Evolutionary conservation across 2,329 filamentous ascomycete genomes (phyloP).

Genomic region (Colletotrichum spinosum): DNA sequence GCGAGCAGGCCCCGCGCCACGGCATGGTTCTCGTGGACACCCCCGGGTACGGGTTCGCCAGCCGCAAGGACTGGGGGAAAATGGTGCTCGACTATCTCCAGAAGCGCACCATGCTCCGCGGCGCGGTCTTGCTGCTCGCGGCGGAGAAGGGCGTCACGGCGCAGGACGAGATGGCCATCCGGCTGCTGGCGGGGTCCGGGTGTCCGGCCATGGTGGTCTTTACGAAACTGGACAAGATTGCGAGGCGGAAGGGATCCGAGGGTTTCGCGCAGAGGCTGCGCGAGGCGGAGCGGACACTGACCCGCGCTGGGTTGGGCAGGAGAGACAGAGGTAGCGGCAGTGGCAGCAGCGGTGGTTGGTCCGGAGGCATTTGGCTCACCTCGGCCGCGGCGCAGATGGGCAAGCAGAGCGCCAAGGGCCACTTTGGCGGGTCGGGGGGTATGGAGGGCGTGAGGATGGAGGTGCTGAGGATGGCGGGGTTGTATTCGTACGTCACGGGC

Average conservation of each 20-base stretch:
- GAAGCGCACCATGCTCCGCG: constrained; percentile 58
- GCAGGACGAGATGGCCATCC: constrained; percentile 60
- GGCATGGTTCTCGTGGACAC: constrained; percentile 63
- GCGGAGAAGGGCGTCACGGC: constrained; percentile 63
- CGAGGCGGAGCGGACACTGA: constrained; percentile 29
- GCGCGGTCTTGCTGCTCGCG: constrained; percentile 65
- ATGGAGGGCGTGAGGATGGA: constrained; percentile 54
- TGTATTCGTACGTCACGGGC: constrained; percentile 36
- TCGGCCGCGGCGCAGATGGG: constrained; percentile 51
- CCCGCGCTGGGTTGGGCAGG: constrained; percentile 20
- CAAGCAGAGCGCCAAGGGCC: constrained; percentile 41
- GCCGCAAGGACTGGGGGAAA: constrained; percentile 62
- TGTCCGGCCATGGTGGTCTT: constrained; percentile 62
- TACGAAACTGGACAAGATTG: constrained; percentile 67
- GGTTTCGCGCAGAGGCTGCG: constrained; percentile 37
- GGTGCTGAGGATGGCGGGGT: constrained; percentile 55
- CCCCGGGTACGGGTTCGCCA: constrained; percentile 62
- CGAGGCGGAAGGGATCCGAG: constrained; percentile 39
- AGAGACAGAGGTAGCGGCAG: too few relatives aligned
- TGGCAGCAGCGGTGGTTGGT: constrained; percentile 41
- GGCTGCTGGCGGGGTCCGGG: constrained; percentile 57
- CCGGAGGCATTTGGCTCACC: constrained; percentile 46
- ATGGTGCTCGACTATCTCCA: constrained; percentile 64
- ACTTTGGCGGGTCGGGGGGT: constrained; percentile 47
- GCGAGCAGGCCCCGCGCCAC: constrained; percentile 56